Conservation (phyloP, 2,329 filamentous ascomycete species). For the Monilinia fructigena region DNA sequence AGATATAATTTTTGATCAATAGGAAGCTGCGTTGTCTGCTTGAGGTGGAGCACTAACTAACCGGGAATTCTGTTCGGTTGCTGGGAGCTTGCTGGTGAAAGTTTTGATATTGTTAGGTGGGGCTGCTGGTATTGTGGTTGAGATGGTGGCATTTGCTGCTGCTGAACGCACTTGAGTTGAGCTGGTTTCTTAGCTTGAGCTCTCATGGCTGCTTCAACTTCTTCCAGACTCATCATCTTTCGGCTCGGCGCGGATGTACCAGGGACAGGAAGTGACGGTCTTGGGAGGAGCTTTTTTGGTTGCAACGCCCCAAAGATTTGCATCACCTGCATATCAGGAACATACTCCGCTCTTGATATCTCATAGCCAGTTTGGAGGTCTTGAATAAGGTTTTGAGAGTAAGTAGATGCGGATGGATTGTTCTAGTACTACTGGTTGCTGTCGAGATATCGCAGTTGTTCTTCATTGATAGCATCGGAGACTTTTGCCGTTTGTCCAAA, state of each 20-base stretch:
- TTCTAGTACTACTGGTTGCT: slow-evolving; percentile 59
- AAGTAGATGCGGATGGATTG: slow-evolving; percentile 44
- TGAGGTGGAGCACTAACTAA: slow-evolving; percentile 33
- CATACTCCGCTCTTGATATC: slow-evolving; percentile 79
- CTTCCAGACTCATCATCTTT: slow-evolving; percentile 93
- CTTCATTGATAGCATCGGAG: slow-evolving; percentile 81
- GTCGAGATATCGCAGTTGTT: slow-evolving; percentile 81
- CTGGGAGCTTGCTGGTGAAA: slow-evolving; percentile 32
- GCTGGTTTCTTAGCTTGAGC: slow-evolving; percentile 59
- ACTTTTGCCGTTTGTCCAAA: slow-evolving; percentile 90
- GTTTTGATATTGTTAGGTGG: slow-evolving; percentile 34
- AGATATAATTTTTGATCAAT: slow-evolving; percentile 34
- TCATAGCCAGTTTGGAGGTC: slow-evolving; percentile 81
- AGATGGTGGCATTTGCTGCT: slow-evolving; percentile 28
- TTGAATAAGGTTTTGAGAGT: slow-evolving; percentile 44
- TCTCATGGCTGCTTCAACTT: slow-evolving; percentile 92
- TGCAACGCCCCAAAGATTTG: slow-evolving; percentile 84
- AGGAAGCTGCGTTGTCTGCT: slow-evolving; percentile 28
- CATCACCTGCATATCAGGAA: slow-evolving; percentile 92
- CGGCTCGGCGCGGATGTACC: slow-evolving; percentile 46
- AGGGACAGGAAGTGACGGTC: slow-evolving; percentile 32
- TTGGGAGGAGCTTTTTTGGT: slow-evolving; percentile 48
- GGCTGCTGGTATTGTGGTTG: slow-evolving; percentile 28
- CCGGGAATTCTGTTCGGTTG: slow-evolving; percentile 31
- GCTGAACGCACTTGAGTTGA: slow-evolving; percentile 35